These are phyloP conservation scores for Stachybotrys echinatus DNA, from an alignment of 2,329 filamentous ascomycete species.

Conservation along the genomic window DNA sequence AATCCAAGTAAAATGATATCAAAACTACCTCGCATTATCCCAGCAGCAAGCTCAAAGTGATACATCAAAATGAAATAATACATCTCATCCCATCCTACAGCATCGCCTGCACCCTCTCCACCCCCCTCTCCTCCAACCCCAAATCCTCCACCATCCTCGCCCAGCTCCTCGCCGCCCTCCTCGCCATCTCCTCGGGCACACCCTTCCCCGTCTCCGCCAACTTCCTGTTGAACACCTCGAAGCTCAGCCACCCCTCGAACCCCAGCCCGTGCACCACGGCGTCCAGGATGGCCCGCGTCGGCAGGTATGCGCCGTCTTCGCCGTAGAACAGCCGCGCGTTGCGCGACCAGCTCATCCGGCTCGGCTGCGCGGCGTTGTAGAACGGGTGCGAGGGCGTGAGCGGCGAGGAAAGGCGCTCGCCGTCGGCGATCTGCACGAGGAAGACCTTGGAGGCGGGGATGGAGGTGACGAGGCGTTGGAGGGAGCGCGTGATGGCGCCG, in stretches of 20 bases:
- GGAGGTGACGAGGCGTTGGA: slow-evolving; percentile 45
- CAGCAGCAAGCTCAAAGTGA: too few relatives aligned
- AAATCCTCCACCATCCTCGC: slow-evolving; percentile 36
- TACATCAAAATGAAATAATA: background rate
- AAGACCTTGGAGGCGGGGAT: slow-evolving; percentile 64
- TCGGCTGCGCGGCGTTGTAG: slow-evolving; percentile 26
- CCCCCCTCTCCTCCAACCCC: slow-evolving; percentile 16
- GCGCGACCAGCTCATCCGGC: slow-evolving; percentile 70
- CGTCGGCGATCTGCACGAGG: slow-evolving; percentile 74
- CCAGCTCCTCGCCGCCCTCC: slow-evolving; percentile 45
- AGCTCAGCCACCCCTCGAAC: slow-evolving; percentile 64
- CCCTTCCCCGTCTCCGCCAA: slow-evolving; percentile 49
- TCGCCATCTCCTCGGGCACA: slow-evolving; percentile 55
- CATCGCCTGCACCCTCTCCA: slow-evolving; percentile 25
- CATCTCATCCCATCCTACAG: slow-evolving; percentile 15
- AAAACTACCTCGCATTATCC: too few relatives aligned
- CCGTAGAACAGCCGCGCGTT: slow-evolving; percentile 59
- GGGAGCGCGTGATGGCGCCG: slow-evolving; percentile 44
- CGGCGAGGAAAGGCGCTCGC: slow-evolving; percentile 55
- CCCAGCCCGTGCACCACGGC: slow-evolving; percentile 60
- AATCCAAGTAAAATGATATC: background rate
- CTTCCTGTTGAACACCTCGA: slow-evolving; percentile 59
- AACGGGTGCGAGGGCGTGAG: slow-evolving; percentile 44
- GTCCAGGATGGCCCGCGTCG: slow-evolving; percentile 52
- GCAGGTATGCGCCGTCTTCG: slow-evolving; percentile 64